Evolutionary conservation across 2,329 filamentous ascomycete genomes (phyloP).

Genomic region (Diaporthe sp.): DNA sequence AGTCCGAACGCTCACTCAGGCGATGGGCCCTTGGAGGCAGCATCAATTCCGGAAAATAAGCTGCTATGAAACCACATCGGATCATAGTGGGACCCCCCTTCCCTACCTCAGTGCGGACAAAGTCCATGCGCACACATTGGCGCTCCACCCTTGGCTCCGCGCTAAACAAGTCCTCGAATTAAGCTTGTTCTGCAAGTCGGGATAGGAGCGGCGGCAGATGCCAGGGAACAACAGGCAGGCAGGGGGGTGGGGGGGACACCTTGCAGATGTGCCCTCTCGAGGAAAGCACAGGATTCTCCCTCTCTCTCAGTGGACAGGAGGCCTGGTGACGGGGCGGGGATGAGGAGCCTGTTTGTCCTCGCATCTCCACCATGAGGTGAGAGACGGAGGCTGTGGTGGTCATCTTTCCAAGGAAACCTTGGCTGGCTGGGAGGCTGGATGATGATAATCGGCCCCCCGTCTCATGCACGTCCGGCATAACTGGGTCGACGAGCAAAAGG

Average conservation of each 20-base stretch:
- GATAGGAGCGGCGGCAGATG: constrained; percentile 28
- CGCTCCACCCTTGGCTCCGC: constrained; percentile 34
- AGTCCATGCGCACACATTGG: constrained; percentile 19
- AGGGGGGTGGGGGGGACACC: neutral
- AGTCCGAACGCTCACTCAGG: neutral
- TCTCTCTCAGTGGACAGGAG: neutral
- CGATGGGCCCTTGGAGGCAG: neutral
- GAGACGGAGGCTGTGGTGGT: constrained; percentile 14
- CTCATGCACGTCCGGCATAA: constrained; percentile 14
- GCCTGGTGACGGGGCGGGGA: neutral
- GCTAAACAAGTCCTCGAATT: constrained; percentile 41
- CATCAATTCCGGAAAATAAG: constrained; percentile 9
- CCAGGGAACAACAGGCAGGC: neutral
- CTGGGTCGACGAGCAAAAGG: constrained; percentile 1
- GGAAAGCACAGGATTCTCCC: neutral
- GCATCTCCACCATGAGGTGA: constrained; percentile 5
- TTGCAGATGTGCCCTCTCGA: constrained; percentile 2
- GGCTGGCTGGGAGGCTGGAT: neutral
- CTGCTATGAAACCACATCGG: constrained; percentile 36
- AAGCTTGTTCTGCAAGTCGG: constrained; percentile 41
- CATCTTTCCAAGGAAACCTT: constrained; percentile 2
- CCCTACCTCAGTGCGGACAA: neutral
- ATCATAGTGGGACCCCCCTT: constrained; percentile 17
- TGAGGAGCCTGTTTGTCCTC: neutral
- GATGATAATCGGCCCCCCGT: constrained; percentile 2